Conservation (phyloP, 2,329 filamentous ascomycete genomes). For the Paecilomyces sp. region DNA sequence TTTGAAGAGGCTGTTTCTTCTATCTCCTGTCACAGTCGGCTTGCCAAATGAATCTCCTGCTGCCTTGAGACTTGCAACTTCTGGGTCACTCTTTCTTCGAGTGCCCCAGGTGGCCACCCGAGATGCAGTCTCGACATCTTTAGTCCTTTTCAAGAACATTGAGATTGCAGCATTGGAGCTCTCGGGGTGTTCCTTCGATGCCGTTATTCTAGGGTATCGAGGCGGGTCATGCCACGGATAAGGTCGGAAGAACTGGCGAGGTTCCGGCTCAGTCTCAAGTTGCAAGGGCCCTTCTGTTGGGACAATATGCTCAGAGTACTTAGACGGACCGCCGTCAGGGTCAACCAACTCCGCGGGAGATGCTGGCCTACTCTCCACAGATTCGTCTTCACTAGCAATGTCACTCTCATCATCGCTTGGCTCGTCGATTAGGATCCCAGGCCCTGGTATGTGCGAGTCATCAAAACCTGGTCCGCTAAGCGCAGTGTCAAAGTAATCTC, state of each 20-base stretch:
- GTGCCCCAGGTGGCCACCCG: slow-evolving; percentile 51
- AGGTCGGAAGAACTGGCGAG: slow-evolving; percentile 30
- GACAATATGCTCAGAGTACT: slow-evolving; percentile 15
- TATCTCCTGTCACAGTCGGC: slow-evolving; percentile 29
- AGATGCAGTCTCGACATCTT: slow-evolving; percentile 48
- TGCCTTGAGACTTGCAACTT: slow-evolving; percentile 41
- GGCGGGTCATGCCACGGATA: slow-evolving; percentile 45
- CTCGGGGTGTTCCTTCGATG: slow-evolving; percentile 38
- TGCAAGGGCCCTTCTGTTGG: slow-evolving; percentile 14
- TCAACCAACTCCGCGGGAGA: slow-evolving; percentile 17
- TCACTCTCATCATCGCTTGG: slow-evolving; percentile 32
- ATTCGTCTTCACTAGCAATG: slow-evolving; percentile 13
- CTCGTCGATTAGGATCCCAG: slow-evolving; percentile 42
- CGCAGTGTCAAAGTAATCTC: slow-evolving; percentile 25
- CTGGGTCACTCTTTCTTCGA: slow-evolving; percentile 42
- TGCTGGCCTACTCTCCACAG: slow-evolving; percentile 16
- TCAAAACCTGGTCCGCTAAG: slow-evolving; percentile 15
- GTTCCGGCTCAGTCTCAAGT: slow-evolving; percentile 23
- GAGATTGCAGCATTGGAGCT: slow-evolving; percentile 51
- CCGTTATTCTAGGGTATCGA: slow-evolving; percentile 19
- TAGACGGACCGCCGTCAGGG: slow-evolving; percentile 12
- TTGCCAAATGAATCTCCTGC: slow-evolving; percentile 37
- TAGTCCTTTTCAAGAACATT: slow-evolving; percentile 42
- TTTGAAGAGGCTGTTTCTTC: slow-evolving; percentile 41
- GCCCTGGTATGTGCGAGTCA: slow-evolving; percentile 42